Conservation (phyloP, 78 protist genomes). For the Neovahlkampfia damariscottae region DNA sequence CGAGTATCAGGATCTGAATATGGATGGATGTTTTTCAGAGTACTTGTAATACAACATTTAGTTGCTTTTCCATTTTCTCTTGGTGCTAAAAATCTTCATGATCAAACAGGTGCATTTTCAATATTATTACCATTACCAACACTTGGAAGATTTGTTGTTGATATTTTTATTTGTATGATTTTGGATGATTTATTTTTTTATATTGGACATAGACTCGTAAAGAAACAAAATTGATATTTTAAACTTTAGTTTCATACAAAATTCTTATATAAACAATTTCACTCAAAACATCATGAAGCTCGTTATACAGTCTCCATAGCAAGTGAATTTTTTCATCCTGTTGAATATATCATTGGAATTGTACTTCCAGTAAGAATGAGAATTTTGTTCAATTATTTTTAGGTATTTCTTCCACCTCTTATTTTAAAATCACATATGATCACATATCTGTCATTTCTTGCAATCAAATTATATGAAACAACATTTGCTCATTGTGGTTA, state of each 20-base stretch:
- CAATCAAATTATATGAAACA: neutral
- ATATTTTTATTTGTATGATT: neutral
- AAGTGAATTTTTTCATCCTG: neutral
- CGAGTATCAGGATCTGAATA: too few species aligned
- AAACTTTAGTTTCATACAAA: neutral
- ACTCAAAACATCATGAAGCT: neutral
- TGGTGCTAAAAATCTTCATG: too few species aligned
- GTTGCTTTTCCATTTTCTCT: too few species aligned
- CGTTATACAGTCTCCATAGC: neutral
- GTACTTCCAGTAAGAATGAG: neutral
- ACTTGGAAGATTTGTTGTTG: neutral
- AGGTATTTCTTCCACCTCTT: neutral
- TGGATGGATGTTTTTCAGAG: too few species aligned
- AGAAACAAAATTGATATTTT: too few species aligned
- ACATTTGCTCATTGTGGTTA: neutral
- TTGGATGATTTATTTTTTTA: neutral
- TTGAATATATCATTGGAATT: neutral
- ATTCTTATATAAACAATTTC: neutral
- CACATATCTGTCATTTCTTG: neutral
- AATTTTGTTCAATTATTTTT: too few species aligned
- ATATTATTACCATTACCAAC: constrained; percentile 1
- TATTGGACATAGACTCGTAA: neutral
- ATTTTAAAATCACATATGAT: neutral
- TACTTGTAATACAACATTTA: too few species aligned
- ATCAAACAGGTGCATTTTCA: too few species aligned